A percentile compares a stretch with the other conserved stretches of the same genome.
Conservation (phyloP, 108 stramenopile species). For the Cyclotella distinguenda region DNA sequence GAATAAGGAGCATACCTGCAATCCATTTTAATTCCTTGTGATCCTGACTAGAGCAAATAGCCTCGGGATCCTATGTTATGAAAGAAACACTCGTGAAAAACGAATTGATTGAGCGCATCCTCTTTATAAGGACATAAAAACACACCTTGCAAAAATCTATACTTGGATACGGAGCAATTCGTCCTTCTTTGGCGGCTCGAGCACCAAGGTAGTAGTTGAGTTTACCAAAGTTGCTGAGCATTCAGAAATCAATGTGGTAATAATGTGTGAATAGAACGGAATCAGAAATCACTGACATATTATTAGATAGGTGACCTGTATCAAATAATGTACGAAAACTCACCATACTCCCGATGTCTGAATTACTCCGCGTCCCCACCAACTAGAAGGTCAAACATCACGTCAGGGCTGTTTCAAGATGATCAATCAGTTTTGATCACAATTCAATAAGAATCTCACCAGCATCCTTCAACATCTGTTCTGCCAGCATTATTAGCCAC, state of each 20-base stretch:
- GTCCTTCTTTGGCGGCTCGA: conserved; percentile 28
- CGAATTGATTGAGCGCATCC: not conserved
- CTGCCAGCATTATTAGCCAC: conserved; percentile 19
- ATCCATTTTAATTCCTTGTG: conserved; percentile 49
- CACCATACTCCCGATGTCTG: conserved; percentile 41
- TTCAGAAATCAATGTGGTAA: not conserved
- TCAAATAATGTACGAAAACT: not conserved
- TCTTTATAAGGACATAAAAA: not conserved
- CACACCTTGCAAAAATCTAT: conserved; percentile 24
- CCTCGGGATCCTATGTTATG: conserved; percentile 13
- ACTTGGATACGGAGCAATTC: conserved; percentile 19
- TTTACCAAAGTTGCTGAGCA: conserved; percentile 37
- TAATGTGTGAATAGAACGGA: too few relatives aligned
- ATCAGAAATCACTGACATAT: too few relatives aligned
- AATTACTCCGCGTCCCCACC: conserved; percentile 47
- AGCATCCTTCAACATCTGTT: conserved; percentile 45
- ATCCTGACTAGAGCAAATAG: conserved; percentile 17
- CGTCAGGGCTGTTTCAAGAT: too few relatives aligned
- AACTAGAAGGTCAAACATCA: too few relatives aligned
- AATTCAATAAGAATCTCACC: not conserved
- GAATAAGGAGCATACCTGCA: conserved; percentile 15
- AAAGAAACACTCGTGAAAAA: not conserved
- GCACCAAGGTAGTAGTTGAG: conserved; percentile 37
- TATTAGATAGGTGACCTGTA: not conserved
- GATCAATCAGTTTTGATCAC: too few relatives aligned